Percentiles rank a stretch among this genome's conserved stretches.
Conservation (phyloP, 345 rosid species). For the Dipteronia dyeriana region DNA sequence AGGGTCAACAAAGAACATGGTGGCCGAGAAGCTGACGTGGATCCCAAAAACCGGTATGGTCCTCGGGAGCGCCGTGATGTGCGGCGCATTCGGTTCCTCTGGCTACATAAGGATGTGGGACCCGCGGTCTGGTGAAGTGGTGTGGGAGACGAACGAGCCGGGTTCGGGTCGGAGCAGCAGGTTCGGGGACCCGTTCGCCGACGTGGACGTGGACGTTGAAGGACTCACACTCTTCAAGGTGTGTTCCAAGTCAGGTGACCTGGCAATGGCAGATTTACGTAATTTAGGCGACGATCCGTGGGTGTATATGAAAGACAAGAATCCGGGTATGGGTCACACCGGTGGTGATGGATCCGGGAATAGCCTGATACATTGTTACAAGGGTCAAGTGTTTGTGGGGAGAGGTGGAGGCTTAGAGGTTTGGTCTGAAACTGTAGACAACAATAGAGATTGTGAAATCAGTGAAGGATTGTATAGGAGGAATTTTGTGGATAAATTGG, state of each 20-base stretch:
- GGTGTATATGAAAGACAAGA: conserved; percentile 66
- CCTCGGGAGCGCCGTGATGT: conserved; percentile 53
- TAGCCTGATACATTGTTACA: conserved; percentile 63
- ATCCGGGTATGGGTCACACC: conserved; percentile 45
- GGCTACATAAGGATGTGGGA: conserved; percentile 92
- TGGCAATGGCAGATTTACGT: conserved; percentile 84
- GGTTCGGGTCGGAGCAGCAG: conserved; percentile 90
- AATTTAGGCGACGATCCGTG: conserved; percentile 81
- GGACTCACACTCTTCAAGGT: conserved; percentile 59
- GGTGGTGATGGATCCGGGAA: conserved; percentile 27
- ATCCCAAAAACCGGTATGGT: conserved; percentile 48
- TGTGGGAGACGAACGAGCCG: conserved; percentile 94
- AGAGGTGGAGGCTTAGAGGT: conserved; percentile 78
- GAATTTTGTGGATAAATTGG: conserved; percentile 74
- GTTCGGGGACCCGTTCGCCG: conserved; percentile 86
- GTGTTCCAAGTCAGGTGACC: conserved; percentile 86
- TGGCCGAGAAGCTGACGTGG: conserved; percentile 72
- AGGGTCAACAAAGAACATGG: conserved; percentile 57
- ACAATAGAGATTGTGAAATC: conserved; percentile 9
- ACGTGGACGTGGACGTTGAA: conserved; percentile 66
- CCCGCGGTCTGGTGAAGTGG: conserved; percentile 55
- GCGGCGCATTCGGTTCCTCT: conserved; percentile 82
- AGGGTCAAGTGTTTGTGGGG: conserved; percentile 71
- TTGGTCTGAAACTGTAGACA: conserved; percentile 61
- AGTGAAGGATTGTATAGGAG: conserved; percentile 46